Evolutionary conservation across 1,284 basidiomycete species (phyloP).

Genomic region (Ganoderma sinense): DNA sequence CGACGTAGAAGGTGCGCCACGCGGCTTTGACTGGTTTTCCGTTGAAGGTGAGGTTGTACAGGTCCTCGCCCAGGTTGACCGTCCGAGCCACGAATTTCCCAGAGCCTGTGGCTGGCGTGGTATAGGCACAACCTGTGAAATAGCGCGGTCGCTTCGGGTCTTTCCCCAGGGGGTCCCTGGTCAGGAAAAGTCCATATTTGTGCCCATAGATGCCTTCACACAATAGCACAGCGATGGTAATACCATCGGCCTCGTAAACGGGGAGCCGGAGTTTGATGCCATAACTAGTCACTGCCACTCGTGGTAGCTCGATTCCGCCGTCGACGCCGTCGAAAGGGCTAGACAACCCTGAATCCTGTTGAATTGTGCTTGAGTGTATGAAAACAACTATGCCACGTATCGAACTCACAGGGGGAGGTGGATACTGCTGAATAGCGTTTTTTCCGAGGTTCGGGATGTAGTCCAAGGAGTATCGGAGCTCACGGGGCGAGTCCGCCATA

Average conservation of each 20-base stretch:
- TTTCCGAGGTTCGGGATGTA: not conserved
- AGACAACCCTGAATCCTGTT: not conserved
- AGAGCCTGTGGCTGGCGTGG: not conserved
- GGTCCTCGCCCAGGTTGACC: not conserved
- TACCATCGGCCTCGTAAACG: not conserved
- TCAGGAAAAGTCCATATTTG: not conserved
- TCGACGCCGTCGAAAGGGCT: slow-evolving; percentile 2
- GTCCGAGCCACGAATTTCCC: not conserved
- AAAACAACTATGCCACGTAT: no score
- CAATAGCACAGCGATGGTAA: slow-evolving; percentile 1
- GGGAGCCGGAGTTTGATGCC: slow-evolving; percentile 5
- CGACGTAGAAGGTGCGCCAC: slow-evolving; percentile 13
- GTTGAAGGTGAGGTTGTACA: slow-evolving; percentile 4
- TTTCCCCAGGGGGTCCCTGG: not conserved
- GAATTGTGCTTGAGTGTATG: not conserved
- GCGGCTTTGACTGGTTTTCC: not conserved
- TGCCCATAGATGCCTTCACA: not conserved
- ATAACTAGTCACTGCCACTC: not conserved
- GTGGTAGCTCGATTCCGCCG: not conserved
- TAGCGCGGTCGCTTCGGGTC: not conserved
- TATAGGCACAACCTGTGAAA: not conserved
- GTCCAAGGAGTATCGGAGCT: not conserved
- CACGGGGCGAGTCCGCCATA: not conserved
- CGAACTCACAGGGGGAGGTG: not conserved
- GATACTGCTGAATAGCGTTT: not conserved